Base-by-base conservation (phyloP, 148 eudicot species). In the Heliamphora exappendiculata region DNA sequence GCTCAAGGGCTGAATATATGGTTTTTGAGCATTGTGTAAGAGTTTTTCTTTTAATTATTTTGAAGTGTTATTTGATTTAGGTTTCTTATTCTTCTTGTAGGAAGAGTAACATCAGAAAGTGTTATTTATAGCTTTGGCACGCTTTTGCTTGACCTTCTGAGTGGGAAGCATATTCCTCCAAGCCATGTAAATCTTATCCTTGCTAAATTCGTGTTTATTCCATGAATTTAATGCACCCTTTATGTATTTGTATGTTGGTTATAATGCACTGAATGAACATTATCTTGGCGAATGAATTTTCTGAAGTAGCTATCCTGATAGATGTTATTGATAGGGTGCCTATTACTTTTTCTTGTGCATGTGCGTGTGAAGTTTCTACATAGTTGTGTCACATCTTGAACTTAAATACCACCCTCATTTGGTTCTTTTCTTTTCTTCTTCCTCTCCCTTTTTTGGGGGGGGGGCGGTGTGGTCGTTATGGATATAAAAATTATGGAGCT, bases 41-140 rank as follows among this genome's bases (percentile, higher is more conserved):
- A 5, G 7, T 34, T 3, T 20, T 14, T 24, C 22, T 75, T 45
- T 50, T 75, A 28, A 29, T 53, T 20, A n/a, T 51, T 72, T 54
- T 55, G 26, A n/a, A 49, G 44, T 62, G 5, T 31, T 49, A 64
- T 31, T 19, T 63, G 39, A 64, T 37, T 64, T 58, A 0, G 31
- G 42, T 33, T 31, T 75, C 22, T 34, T 7, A 31, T 24, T 13
- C 39, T 66, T 80, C n/a, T 68, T 76, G 26, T 71, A 94, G 98
- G 98, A 59, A 84, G 98, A 83, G 97, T 94, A 58, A 94, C 98
- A 54, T 82, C 98, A 57, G 98, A 94, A 86, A 94, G 98, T 82
- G 97, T 91, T 62, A 91, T 91, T 70, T 94, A 94, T 83, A 91
- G 98, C 88, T 91, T 94, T 54, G 98, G 98, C 51, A 91, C 97